Evolutionary conservation across 163 green algal genomes (phyloP), one percentile per base, ranked within the genome.

Genomic region (Prototheca stagnorum): DNA sequence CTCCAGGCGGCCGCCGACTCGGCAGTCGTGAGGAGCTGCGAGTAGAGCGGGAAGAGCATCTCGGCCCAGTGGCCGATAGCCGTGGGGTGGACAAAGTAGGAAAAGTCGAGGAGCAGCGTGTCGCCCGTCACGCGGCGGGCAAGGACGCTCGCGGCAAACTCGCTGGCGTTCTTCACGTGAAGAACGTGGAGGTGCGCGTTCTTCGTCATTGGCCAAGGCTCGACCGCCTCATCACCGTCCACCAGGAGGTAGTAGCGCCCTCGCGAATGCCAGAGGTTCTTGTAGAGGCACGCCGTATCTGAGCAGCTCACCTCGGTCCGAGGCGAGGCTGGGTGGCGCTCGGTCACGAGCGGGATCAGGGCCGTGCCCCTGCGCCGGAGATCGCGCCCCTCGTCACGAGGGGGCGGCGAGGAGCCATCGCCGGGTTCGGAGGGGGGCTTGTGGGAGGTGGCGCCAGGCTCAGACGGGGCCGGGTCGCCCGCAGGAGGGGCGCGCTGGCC

Each of bases 31-130:
- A 48, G 54, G 34, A 77, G 52, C 35, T 63, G 62, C 23, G 50
- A 69, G 56, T 73, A 86, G 31, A 92, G 62, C 1, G 83, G 83
- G 23, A 78, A 79, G 42, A 92, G 62, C 68, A 88, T 82, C 61
- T 93, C 83, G 40, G 70, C 79, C 83, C 83, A 93, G 57, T 93
- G 83, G 7, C 83, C 83, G 39, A 93, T 93, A 23, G 82, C 82
- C 6, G 77, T 92, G 59, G 82, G 82, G 53, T 92, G 83, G 8
- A 78, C 59, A 59, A 86, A 92, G 56, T 80, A 92, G 21, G 85
- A 64, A 53, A 82, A 93, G 58, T 93, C 82, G 39, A 91, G 79
- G 4, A 93, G 35, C 23, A 92, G 66, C 19, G 78, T 92, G 67
- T 88, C 75, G 1, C 78, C 80, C 1, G 61, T 47, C 14, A 91